Evolutionary conservation across 768 basidiomycete genomes (phyloP).

Genomic region (Boletales sp.): DNA sequence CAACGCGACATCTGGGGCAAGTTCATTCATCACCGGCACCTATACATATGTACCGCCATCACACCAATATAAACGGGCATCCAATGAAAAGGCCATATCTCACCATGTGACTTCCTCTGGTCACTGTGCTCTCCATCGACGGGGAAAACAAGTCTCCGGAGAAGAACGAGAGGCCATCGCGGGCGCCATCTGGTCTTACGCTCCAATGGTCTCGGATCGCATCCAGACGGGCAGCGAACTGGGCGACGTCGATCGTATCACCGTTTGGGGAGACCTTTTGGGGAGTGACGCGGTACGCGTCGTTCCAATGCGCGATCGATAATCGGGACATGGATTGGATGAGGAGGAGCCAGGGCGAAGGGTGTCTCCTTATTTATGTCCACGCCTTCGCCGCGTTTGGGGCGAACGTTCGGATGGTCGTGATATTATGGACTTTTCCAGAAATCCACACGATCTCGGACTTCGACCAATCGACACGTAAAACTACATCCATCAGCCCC

Average conservation of each 20-base stretch:
- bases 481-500: too few relatives aligned
- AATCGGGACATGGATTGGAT: slow-evolving; percentile 33
- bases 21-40: slow-evolving; percentile 83
- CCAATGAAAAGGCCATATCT: slow-evolving; percentile 8
- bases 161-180: slow-evolving; percentile 78
- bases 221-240: slow-evolving; percentile 73
- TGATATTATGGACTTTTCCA: too few relatives aligned
- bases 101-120: slow-evolving; percentile 90
- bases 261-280: slow-evolving; percentile 57
- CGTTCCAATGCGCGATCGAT: slow-evolving; percentile 70
- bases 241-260: slow-evolving; percentile 81
- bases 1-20: slow-evolving; percentile 76
- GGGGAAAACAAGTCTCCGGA: slow-evolving; percentile 90
- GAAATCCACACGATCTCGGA: too few relatives aligned
- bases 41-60: slow-evolving; percentile 21
- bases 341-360: not conserved
- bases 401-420: too few relatives aligned
- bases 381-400: not conserved
- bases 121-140: slow-evolving; percentile 81
- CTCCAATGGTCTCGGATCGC: slow-evolving; percentile 59
- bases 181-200: slow-evolving; percentile 41
- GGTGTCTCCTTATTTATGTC: slow-evolving; percentile 1
- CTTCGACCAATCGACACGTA: too few relatives aligned
- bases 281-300: slow-evolving; percentile 76
- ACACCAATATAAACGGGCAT: not conserved